Conservation (phyloP, 768 basidiomycete species). For the Rhodotorula taiwanensis region DNA sequence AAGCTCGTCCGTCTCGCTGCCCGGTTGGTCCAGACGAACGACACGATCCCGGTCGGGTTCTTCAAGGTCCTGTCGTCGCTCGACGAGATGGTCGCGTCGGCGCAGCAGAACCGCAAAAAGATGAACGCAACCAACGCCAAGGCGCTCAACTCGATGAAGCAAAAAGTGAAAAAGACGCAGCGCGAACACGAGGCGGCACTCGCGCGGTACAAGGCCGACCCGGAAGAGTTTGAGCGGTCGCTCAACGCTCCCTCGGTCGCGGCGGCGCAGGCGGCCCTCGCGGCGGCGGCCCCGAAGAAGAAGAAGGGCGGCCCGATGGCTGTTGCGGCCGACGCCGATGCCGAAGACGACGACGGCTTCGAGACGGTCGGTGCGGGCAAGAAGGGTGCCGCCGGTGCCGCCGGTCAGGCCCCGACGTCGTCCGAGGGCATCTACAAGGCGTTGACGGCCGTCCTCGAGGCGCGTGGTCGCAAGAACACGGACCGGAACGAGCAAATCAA, state of each 20-base stretch:
- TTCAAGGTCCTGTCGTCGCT: conserved; percentile 66
- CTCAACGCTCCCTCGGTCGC: conserved; percentile 50
- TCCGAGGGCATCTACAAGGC: conserved; percentile 82
- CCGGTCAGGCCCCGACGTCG: conserved; percentile 47
- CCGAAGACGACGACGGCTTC: conserved; percentile 58
- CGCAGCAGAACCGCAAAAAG: conserved; percentile 85
- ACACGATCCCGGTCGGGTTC: conserved; percentile 80
- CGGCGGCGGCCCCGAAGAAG: conserved; percentile 46
- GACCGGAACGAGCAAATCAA: conserved; percentile 91
- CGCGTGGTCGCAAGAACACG: conserved; percentile 97
- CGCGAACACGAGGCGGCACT: conserved; percentile 83
- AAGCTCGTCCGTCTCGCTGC: conserved; percentile 85
- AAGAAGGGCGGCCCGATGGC: conserved; percentile 48
- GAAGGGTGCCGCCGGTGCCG: conserved; percentile 72
- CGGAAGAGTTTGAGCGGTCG: conserved; percentile 65
- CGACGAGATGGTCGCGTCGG: conserved; percentile 65
- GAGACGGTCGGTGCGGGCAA: conserved; percentile 78
- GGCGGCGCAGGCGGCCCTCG: conserved; percentile 47
- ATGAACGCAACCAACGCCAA: conserved; percentile 88
- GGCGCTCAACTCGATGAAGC: conserved; percentile 94
- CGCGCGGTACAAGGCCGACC: conserved; percentile 72
- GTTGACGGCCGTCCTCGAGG: conserved; percentile 82
- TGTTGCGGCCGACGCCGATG: conserved; percentile 46
- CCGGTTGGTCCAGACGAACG: conserved; percentile 73
- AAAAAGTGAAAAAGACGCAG: conserved; percentile 82